Percentiles rank a stretch among this genome's conserved stretches.
These are phyloP conservation scores for Eutypella sp. DNA, from an alignment of 2,329 filamentous ascomycete species.

Conservation along the genomic window DNA sequence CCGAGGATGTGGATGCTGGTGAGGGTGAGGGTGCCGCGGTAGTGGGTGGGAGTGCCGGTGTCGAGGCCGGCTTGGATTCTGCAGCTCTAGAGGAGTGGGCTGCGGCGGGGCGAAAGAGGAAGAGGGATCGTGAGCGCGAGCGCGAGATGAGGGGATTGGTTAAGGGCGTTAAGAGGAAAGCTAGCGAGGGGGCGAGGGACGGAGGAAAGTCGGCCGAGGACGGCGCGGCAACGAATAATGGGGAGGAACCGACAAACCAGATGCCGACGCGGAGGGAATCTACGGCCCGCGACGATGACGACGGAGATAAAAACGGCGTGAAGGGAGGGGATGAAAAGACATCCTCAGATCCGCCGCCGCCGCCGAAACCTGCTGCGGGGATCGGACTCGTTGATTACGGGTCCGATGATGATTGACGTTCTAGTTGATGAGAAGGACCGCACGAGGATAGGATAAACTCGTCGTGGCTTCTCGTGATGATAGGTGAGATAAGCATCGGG, in stretches of 20 bases:
- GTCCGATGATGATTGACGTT: conserved; percentile 50
- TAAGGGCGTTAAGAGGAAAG: conserved; percentile 31
- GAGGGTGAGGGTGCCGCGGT: conserved; percentile 16
- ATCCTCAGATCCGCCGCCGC: not conserved
- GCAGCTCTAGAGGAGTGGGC: too few relatives aligned
- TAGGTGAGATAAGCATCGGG: too few relatives aligned
- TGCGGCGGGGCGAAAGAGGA: conserved; percentile 31
- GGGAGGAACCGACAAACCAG: conserved; percentile 5
- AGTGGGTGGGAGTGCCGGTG: conserved; percentile 16
- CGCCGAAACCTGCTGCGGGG: conserved; percentile 28
- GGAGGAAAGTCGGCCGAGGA: conserved; percentile 28
- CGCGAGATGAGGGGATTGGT: conserved; percentile 27
- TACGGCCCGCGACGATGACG: too few relatives aligned
- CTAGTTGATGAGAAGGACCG: too few relatives aligned
- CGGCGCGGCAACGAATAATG: conserved; percentile 19
- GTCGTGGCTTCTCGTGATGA: too few relatives aligned
- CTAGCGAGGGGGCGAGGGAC: conserved; percentile 32
- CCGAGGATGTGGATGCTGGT: conserved; percentile 9
- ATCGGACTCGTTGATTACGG: conserved; percentile 55
- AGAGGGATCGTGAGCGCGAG: conserved; percentile 31
- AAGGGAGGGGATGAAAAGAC: conserved; percentile 1
- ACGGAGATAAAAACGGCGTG: not conserved
- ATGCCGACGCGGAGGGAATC: too few relatives aligned
- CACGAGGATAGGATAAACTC: too few relatives aligned
- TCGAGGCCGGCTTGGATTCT: too few relatives aligned